phyloP scores from a whole-genome alignment of 2,329 filamentous ascomycete species.

The Leptoxyphium fumago region DNA sequence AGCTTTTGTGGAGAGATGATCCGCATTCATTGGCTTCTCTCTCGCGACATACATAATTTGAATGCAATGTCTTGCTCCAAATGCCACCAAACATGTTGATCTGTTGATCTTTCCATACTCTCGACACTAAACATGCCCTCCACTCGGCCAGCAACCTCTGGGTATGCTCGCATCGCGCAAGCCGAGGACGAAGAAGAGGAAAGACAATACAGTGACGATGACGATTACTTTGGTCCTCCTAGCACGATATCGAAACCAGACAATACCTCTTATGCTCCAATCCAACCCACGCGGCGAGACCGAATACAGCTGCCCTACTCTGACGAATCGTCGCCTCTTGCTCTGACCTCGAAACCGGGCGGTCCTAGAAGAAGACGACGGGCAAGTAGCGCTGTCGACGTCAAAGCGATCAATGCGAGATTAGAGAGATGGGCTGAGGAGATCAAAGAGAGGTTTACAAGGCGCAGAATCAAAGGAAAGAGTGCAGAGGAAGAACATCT shows the following conservation, averaged over 20 bases:
- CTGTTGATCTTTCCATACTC: too few species aligned
- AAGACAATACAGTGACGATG: conserved; percentile 21
- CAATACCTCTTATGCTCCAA: conserved; percentile 30
- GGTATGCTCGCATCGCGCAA: conserved; percentile 38
- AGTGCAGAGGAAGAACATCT: conserved; percentile 67
- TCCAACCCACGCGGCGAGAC: conserved; percentile 29
- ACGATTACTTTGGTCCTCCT: conserved; percentile 19
- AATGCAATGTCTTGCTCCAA: too few species aligned
- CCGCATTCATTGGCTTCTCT: too few species aligned
- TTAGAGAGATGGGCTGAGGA: conserved; percentile 95
- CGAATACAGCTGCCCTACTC: conserved; percentile 27
- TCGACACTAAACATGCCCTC: conserved; percentile 21
- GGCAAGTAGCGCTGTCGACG: conserved; percentile 82
- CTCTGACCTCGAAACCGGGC: conserved; percentile 18
- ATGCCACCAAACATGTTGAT: too few species aligned
- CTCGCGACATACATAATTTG: too few species aligned
- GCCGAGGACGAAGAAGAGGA: conserved; percentile 34
- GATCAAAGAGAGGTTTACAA: conserved; percentile 94
- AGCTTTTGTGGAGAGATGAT: too few species aligned
- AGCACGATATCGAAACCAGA: conserved; percentile 15
- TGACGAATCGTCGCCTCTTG: background rate
- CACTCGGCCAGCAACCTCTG: conserved; percentile 29
- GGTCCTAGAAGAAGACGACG: conserved; percentile 34
- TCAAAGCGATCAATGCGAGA: conserved; percentile 94
- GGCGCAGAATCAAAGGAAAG: conserved; percentile 58